phyloP scores from a whole-genome alignment of 192 early-diverging fungal genomes.

The Coemansia sp. region DNA sequence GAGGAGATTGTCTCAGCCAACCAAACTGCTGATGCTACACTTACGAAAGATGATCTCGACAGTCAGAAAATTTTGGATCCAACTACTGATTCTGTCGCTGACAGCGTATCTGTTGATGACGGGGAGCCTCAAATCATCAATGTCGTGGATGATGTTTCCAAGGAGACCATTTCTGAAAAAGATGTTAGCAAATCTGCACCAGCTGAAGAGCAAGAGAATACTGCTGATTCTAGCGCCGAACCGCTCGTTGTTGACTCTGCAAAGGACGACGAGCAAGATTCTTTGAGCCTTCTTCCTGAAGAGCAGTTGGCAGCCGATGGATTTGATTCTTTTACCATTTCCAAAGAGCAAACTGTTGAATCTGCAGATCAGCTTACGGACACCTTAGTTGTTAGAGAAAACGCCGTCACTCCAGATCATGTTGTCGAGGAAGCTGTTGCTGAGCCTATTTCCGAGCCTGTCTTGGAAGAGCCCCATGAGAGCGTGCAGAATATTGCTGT shows the following conservation, averaged over 20 bases:
- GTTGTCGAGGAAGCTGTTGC: neutral
- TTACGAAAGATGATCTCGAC: too few species aligned
- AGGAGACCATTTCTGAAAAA: slow-evolving; percentile 5
- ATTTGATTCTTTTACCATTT: neutral
- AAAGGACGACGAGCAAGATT: neutral
- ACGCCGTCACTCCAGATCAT: too few species aligned
- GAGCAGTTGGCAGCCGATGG: neutral
- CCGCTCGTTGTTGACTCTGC: slow-evolving; percentile 3
- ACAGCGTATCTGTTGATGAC: neutral
- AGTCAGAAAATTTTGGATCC: neutral
- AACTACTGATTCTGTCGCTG: neutral
- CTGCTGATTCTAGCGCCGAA: neutral
- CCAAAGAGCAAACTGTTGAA: neutral
- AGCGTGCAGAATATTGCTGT: neutral
- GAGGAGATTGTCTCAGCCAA: too few species aligned
- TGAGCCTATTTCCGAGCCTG: neutral
- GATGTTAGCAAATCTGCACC: neutral
- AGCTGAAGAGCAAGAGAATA: neutral
- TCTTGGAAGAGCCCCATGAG: neutral
- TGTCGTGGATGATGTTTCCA: slow-evolving; percentile 2
- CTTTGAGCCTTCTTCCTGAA: neutral
- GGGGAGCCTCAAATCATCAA: neutral
- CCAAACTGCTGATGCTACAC: too few species aligned
- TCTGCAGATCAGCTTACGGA: neutral
- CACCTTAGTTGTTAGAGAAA: too few species aligned